A percentile compares a stretch with the other conserved stretches of the same genome.
phyloP scores from a whole-genome alignment of 106 monocot genomes.

The Ottelia alismoides region DNA sequence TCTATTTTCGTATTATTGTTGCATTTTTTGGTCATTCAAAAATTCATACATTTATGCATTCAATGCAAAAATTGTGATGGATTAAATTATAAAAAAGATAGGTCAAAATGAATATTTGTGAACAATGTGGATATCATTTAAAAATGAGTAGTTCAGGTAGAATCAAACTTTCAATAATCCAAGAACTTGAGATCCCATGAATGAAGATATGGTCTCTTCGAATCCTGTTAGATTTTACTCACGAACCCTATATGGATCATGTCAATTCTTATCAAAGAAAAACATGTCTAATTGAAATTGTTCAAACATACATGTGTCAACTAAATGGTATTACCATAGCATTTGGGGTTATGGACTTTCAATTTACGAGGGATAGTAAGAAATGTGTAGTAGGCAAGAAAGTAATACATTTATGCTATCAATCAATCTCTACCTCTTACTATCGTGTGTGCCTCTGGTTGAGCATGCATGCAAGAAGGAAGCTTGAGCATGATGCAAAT shows the following conservation, averaged over 20 bases:
- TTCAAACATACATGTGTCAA: not conserved
- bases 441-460: too few relatives aligned
- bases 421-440: too few relatives aligned
- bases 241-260: not conserved
- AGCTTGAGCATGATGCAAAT: too few relatives aligned
- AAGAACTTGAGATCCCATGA: not conserved
- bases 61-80: slow-evolving; percentile 1
- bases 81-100: slow-evolving; percentile 1
- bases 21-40: too few relatives aligned
- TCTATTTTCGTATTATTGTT: too few relatives aligned
- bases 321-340: not conserved
- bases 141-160: not conserved
- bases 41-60: not conserved
- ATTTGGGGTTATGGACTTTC: not conserved
- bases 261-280: not conserved
- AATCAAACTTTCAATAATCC: not conserved
- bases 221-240: not conserved
- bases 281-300: not conserved
- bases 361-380: too few relatives aligned
- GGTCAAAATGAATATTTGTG: slow-evolving; percentile 1
- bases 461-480: too few relatives aligned
- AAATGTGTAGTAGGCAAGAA: too few relatives aligned
- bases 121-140: not conserved
- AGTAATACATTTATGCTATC: too few relatives aligned
- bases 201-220: not conserved